phyloP scores from a whole-genome alignment of 2,329 filamentous ascomycete genomes.

The Gnomoniopsis sp. region DNA sequence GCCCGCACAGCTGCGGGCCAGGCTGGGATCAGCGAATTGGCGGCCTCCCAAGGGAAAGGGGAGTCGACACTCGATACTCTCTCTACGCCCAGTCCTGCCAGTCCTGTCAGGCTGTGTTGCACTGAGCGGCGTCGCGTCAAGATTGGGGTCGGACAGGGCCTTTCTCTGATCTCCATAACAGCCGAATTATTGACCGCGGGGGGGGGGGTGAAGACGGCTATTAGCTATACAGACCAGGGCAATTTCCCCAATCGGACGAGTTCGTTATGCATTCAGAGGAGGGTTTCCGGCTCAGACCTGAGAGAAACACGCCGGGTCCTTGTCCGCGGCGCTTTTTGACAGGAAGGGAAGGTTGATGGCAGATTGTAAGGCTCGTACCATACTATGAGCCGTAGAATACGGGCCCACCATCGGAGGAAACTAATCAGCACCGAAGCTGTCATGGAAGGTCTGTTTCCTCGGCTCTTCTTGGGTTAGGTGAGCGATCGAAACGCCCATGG shows the following conservation, averaged over 20 bases:
- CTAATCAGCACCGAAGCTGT: slow-evolving; percentile 32
- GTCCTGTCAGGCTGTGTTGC: no score
- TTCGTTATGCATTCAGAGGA: slow-evolving; percentile 38
- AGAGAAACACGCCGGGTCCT: slow-evolving; percentile 21
- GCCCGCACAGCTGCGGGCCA: slow-evolving; percentile 9
- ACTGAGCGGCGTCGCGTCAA: no score
- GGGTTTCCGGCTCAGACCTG: background rate
- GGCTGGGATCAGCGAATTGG: slow-evolving; percentile 12
- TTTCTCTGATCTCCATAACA: slow-evolving; percentile 32
- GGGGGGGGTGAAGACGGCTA: slow-evolving; percentile 23
- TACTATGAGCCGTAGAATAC: no score
- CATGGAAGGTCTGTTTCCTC: slow-evolving; percentile 23
- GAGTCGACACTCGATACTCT: background rate
- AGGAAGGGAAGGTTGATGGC: slow-evolving; percentile 9
- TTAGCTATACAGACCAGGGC: slow-evolving; percentile 26
- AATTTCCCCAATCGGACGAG: slow-evolving; percentile 42
- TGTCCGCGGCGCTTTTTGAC: slow-evolving; percentile 28
- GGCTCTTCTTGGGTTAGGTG: slow-evolving; percentile 16
- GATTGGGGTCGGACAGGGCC: background rate
- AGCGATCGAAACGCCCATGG: slow-evolving; percentile 12
- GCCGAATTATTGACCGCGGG: slow-evolving; percentile 33
- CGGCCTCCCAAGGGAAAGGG: slow-evolving; percentile 11
- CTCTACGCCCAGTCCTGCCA: no score
- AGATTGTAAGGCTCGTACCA: background rate
- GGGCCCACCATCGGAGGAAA: slow-evolving; percentile 40